Percentiles rank a stretch among this genome's conserved stretches.
These are phyloP conservation scores for Heteromeles arbutifolia DNA, from an alignment of 306 rosid genomes.

Conservation along the genomic window DNA sequence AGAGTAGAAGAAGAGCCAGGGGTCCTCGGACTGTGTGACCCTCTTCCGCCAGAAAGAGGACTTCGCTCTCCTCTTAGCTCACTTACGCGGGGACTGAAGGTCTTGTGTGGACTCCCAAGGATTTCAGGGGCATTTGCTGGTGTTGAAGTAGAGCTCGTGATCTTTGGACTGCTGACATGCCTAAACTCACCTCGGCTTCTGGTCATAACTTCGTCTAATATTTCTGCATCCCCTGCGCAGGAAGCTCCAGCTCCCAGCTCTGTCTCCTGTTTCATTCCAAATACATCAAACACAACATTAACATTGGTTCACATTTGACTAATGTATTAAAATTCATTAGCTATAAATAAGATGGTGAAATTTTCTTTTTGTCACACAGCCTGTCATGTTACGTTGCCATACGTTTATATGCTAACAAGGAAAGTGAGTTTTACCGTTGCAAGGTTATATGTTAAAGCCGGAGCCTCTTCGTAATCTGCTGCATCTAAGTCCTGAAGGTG, in stretches of 20 bases:
- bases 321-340: background rate
- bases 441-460: constrained; percentile 64
- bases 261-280: constrained; percentile 65
- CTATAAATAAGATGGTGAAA: background rate
- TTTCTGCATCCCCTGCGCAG: constrained; percentile 58
- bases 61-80: constrained; percentile 54
- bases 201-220: constrained; percentile 76
- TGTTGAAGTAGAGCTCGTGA: constrained; percentile 74
- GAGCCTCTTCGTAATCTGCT: constrained; percentile 87
- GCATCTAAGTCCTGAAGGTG: constrained; percentile 99
- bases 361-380: background rate
- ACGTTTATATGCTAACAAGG: background rate
- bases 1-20: constrained; percentile 38
- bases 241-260: constrained; percentile 67
- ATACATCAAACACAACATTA: background rate
- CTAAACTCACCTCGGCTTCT: constrained; percentile 94
- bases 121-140: constrained; percentile 40
- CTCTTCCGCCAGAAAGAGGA: constrained; percentile 62
- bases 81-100: constrained; percentile 51
- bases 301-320: background rate
- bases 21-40: constrained; percentile 46
- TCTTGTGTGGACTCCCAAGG: constrained; percentile 44
- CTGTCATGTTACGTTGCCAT: background rate
- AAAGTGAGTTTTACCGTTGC: constrained; percentile 45
- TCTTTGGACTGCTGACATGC: constrained; percentile 70